Evolutionary conservation across 345 rosid genomes (phyloP), one percentile per base, ranked within the genome.

Genomic region (thale cress (Arabidopsis thaliana)): DNA sequence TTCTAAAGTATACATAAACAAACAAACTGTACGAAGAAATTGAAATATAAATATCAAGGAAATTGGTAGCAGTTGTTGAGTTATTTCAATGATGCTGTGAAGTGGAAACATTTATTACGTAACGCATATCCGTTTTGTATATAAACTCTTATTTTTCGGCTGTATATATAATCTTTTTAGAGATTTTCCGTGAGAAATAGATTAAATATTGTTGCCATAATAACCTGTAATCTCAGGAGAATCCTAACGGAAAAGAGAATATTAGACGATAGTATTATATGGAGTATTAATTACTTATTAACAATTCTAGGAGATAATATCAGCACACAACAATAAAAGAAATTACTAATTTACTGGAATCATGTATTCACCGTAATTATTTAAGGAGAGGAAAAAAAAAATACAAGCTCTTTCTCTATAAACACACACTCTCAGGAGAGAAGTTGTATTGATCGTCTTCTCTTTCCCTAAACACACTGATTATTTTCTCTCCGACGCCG

Each of bases 371-470:
- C 48, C 37, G 48, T 60, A 76, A 69, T 3, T 69, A 76, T 62
- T 76, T 34, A 28, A 28, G 5, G 2, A 36, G 41, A 36, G 41
- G n/a, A 25, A 10, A 1, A 23, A 32, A 60, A 8, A 13, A 11
- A 22, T 0, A 20, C 25, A 13, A 14, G 52, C 53, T 28, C 5
- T 1, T 24, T 34, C 34, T 76, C 75, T 76, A 63, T 69, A 76
- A 69, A 69, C 65, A 61, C 64, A 69, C 70, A 68, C 48, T 69
- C 58, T 28, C 75, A 63, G 65, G 66, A 69, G 75, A 62, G 37
- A 38, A 48, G 67, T 48, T 5, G 10, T 7, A 46, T 34, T 7
- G 56, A 65, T 78, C 77, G 73, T 65, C 81, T 65, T 66, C 81
- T n/a, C 59, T 14, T 65, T 66, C 81, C 22, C 59, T 14, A 28